Conservation (phyloP, 2,329 filamentous ascomycete species). For the Cladosporium cucumerinum region DNA sequence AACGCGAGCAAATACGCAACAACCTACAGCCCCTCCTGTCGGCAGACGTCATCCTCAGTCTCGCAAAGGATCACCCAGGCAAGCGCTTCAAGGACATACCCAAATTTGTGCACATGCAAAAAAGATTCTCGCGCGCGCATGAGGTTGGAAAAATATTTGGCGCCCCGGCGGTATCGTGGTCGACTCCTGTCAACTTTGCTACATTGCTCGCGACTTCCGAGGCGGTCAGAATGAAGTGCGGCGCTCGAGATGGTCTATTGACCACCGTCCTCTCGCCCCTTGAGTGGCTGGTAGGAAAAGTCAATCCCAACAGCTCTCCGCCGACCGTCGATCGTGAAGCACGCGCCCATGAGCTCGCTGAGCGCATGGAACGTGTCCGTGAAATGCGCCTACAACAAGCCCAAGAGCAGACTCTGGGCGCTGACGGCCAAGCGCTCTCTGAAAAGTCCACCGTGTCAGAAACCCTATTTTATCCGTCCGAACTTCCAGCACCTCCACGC, state of each 20-base stretch:
- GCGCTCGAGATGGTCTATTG: slow-evolving; percentile 27
- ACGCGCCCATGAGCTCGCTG: slow-evolving; percentile 1
- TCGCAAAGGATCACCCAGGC: neutral
- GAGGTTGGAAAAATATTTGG: slow-evolving; percentile 20
- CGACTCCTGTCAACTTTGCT: slow-evolving; percentile 24
- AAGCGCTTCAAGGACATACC: neutral
- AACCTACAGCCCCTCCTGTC: slow-evolving; percentile 23
- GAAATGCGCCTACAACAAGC: neutral
- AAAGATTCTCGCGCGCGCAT: neutral
- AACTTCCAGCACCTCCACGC: slow-evolving; percentile 1
- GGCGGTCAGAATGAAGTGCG: slow-evolving; percentile 29
- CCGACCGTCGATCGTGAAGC: neutral
- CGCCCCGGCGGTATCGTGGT: slow-evolving; percentile 13
- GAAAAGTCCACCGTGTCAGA: neutral
- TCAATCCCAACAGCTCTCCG: neutral
- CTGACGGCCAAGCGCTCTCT: neutral
- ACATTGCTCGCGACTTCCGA: slow-evolving; percentile 29
- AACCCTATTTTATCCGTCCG: neutral
- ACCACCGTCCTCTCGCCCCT: slow-evolving; percentile 22
- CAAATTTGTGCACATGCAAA: neutral
- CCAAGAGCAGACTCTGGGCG: neutral
- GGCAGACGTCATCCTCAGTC: neutral
- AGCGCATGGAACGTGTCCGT: neutral
- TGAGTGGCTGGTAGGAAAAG: neutral
- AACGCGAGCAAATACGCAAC: slow-evolving; percentile 19